Evolutionary conservation across 306 rosid genomes (phyloP).

Genomic region (Dryas drummondii): DNA sequence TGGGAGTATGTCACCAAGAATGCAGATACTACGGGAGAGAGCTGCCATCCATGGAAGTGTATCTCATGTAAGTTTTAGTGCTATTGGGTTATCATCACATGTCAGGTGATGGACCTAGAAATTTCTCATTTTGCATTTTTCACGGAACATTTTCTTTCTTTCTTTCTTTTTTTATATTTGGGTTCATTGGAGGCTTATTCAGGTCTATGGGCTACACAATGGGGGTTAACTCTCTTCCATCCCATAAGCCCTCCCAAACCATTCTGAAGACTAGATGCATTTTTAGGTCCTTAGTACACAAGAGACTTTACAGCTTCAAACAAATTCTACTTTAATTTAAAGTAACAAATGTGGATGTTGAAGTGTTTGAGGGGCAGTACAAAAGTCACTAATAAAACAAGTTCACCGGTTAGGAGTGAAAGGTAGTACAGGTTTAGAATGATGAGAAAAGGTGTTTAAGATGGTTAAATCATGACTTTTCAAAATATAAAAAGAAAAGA

Average conservation of each 20-base stretch:
- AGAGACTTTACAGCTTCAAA: neutral
- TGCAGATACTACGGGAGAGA: conserved; percentile 92
- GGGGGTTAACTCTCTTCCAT: neutral
- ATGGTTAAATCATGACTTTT: neutral
- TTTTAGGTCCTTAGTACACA: neutral
- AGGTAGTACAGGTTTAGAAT: neutral
- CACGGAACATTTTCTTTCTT: neutral
- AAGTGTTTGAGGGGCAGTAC: neutral
- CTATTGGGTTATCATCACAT: conserved; percentile 14
- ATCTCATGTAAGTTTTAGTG: conserved; percentile 73
- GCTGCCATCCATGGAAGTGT: conserved; percentile 92
- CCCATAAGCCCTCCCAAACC: neutral
- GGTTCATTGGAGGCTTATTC: neutral
- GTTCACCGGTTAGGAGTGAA: neutral
- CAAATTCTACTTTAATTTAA: neutral
- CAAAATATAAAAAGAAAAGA: neutral
- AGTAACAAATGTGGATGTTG: neutral
- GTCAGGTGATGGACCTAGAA: conserved; percentile 6
- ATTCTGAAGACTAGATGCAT: neutral
- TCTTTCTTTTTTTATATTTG: neutral
- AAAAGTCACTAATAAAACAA: neutral
- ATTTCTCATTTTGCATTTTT: conserved; percentile 8
- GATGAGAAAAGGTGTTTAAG: neutral
- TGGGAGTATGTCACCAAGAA: conserved; percentile 89
- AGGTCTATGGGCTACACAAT: neutral